Conservation (phyloP, 331 rosid species). For the Quercus phellos region DNA sequence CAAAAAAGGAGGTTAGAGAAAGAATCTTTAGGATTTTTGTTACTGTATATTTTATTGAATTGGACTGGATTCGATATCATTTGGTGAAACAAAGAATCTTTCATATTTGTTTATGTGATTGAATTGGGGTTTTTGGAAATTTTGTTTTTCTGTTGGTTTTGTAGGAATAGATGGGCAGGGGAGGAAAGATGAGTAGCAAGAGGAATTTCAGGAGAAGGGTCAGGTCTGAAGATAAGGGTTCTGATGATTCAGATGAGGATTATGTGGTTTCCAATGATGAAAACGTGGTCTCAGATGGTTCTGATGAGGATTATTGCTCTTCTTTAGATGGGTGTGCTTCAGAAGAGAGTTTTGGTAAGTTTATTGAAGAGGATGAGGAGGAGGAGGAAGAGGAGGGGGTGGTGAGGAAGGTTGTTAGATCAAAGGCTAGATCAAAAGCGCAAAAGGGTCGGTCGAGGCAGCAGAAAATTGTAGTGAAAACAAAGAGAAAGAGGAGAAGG, state of each 20-base stretch:
- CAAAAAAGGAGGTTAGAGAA: neutral
- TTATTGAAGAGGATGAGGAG: slow-evolving; percentile 38
- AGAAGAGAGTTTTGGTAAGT: slow-evolving; percentile 48
- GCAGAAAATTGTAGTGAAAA: slow-evolving; percentile 25
- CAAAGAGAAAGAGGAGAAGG: slow-evolving; percentile 34
- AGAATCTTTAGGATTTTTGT: neutral
- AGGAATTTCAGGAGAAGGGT: slow-evolving; percentile 27
- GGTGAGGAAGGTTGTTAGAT: slow-evolving; percentile 34
- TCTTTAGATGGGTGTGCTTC: slow-evolving; percentile 49
- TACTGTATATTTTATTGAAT: neutral
- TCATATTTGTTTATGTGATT: slow-evolving; percentile 5
- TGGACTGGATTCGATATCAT: slow-evolving; percentile 14
- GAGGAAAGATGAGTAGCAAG: slow-evolving; percentile 50
- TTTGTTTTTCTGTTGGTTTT: slow-evolving; percentile 14
- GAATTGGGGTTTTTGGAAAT: slow-evolving; percentile 1
- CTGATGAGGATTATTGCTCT: slow-evolving; percentile 48
- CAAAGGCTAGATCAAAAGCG: slow-evolving; percentile 26
- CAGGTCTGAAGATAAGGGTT: slow-evolving; percentile 39
- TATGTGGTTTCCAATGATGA: slow-evolving; percentile 69
- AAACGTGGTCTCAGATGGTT: slow-evolving; percentile 47
- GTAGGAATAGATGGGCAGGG: slow-evolving; percentile 70
- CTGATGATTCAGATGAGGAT: slow-evolving; percentile 85
- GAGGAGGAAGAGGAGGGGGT: slow-evolving; percentile 31
- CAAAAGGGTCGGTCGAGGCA: slow-evolving; percentile 4
- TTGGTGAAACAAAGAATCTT: slow-evolving; percentile 8